Evolutionary conservation across 768 basidiomycete genomes (phyloP).

Genomic region (Leccinellum luteum): DNA sequence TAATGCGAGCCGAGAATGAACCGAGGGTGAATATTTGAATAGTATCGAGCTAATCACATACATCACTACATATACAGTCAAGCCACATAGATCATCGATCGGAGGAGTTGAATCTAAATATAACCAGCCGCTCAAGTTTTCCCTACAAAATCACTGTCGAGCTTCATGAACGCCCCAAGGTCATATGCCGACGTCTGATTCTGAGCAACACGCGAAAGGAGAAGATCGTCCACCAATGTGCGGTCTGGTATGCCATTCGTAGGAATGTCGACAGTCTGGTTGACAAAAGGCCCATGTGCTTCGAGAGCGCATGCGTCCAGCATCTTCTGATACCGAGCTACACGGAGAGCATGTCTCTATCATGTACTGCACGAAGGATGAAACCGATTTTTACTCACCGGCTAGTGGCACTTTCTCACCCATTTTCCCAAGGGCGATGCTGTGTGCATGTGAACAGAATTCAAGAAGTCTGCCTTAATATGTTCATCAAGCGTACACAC

Average conservation of each 20-base stretch:
- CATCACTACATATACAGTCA: background rate
- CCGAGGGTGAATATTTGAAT: too few relatives aligned
- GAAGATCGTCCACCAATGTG: slow-evolving; percentile 7
- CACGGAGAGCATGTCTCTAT: background rate
- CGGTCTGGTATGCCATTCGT: slow-evolving; percentile 4
- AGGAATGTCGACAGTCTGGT: slow-evolving; percentile 1
- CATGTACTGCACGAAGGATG: background rate
- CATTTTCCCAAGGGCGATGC: slow-evolving; percentile 57
- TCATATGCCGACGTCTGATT: slow-evolving; percentile 7
- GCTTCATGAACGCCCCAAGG: slow-evolving; percentile 9
- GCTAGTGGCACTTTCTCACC: slow-evolving; percentile 69
- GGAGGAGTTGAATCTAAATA: background rate
- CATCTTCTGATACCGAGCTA: slow-evolving; percentile 26
- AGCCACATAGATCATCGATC: background rate
- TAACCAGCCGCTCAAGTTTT: slow-evolving; percentile 2
- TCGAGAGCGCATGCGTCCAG: slow-evolving; percentile 17
- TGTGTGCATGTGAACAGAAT: slow-evolving; percentile 20
- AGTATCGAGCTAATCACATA: background rate
- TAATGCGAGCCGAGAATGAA: background rate
- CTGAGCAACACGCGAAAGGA: slow-evolving; percentile 12
- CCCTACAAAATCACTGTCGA: slow-evolving; percentile 2
- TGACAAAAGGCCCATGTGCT: slow-evolving; percentile 1
- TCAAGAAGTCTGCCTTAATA: background rate
- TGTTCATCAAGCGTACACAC: slow-evolving; percentile 35
- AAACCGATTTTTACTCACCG: slow-evolving; percentile 30